A percentile compares a stretch with the other conserved stretches of the same genome.
Conservation (phyloP, 331 rosid species). For the Erythrophleum ivorense region DNA sequence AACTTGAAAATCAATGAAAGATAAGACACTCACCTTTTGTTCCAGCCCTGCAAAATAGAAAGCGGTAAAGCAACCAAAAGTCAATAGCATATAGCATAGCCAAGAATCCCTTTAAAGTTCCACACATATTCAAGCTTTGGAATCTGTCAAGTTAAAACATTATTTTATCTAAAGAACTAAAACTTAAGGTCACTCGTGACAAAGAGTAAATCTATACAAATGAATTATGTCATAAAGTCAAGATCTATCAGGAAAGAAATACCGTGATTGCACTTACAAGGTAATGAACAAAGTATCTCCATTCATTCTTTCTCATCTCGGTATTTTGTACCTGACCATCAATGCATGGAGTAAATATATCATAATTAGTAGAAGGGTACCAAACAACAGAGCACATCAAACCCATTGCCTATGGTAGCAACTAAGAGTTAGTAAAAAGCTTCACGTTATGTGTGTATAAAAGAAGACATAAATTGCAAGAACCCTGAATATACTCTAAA, state of each 20-base stretch:
- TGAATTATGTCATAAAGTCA: not conserved
- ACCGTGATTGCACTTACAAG: constrained; percentile 63
- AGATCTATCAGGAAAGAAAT: constrained; percentile 5
- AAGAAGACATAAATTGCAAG: not conserved
- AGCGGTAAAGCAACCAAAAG: constrained; percentile 33
- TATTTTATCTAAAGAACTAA: constrained; percentile 7
- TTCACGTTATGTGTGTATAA: not conserved
- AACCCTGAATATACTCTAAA: constrained; percentile 35
- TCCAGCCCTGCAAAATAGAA: constrained; percentile 92
- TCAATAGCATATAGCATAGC: constrained; percentile 45
- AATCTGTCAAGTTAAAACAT: constrained; percentile 10
- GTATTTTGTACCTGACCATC: constrained; percentile 73
- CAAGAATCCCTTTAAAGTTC: constrained; percentile 25
- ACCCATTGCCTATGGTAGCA: not conserved
- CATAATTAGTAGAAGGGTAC: not conserved
- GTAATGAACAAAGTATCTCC: constrained; percentile 95
- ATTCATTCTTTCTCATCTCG: constrained; percentile 76
- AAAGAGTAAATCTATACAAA: not conserved
- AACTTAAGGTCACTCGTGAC: not conserved
- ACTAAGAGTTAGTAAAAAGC: constrained; percentile 4
- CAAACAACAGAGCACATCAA: not conserved
- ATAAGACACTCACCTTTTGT: constrained; percentile 78
- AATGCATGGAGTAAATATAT: constrained; percentile 31
- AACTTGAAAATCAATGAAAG: constrained; percentile 34
- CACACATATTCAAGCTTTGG: constrained; percentile 15